These are phyloP conservation scores for Cenchrus fungigraminus DNA, from an alignment of 176 grass and related monocot genomes.

Conservation along the genomic window DNA sequence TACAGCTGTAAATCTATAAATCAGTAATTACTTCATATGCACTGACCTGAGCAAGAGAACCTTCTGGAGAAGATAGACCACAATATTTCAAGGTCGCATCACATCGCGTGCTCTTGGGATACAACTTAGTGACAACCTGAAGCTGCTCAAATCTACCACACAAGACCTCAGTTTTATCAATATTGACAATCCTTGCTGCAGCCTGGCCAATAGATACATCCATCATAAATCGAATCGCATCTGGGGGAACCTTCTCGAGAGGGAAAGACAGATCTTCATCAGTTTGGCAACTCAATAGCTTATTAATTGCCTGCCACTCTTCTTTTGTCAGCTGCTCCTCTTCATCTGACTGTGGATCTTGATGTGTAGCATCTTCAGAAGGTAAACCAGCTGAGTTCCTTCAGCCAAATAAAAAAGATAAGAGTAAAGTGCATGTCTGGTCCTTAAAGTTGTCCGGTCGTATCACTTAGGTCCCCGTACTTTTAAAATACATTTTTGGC, in stretches of 20 bases:
- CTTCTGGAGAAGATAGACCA: slow-evolving; percentile 94
- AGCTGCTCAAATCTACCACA: slow-evolving; percentile 99
- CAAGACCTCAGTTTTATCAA: slow-evolving; percentile 70
- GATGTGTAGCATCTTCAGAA: slow-evolving; percentile 48
- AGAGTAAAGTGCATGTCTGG: no score
- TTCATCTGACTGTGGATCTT: slow-evolving; percentile 64
- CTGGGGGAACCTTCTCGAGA: slow-evolving; percentile 61
- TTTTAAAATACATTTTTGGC: no score
- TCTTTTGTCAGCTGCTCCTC: slow-evolving; percentile 88
- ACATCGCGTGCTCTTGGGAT: slow-evolving; percentile 78
- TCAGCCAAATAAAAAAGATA: slow-evolving; percentile 26
- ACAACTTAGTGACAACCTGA: slow-evolving; percentile 75
- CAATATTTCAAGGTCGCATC: slow-evolving; percentile 85
- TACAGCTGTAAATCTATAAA: slow-evolving; percentile 16
- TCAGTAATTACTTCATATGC: slow-evolving; percentile 20
- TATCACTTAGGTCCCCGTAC: no score
- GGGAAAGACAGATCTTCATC: slow-evolving; percentile 71
- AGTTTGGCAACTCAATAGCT: slow-evolving; percentile 83
- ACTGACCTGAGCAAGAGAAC: slow-evolving; percentile 85
- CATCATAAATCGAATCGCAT: slow-evolving; percentile 68
- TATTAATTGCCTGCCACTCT: slow-evolving; percentile 97
- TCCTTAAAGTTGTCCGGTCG: no score
- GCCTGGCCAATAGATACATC: slow-evolving; percentile 93
- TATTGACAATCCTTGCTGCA: slow-evolving; percentile 83
- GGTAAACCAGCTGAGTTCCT: slow-evolving; percentile 56